Evolutionary conservation across 2,329 filamentous ascomycete species (phyloP), one percentile per base, ranked within the genome.

Genomic region (Sporothrix schenckii): DNA sequence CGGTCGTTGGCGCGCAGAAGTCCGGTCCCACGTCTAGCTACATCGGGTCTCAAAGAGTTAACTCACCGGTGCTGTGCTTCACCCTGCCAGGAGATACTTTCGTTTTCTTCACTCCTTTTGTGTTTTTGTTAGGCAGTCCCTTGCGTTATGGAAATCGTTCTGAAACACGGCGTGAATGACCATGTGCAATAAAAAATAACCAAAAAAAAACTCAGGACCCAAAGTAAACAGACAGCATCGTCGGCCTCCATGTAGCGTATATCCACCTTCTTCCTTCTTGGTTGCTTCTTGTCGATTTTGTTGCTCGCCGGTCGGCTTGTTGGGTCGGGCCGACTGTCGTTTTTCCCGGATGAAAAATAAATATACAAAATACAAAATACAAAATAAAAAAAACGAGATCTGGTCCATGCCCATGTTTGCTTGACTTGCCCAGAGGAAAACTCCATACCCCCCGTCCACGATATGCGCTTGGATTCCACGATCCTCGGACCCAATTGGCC

Each of bases 381-480:
- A 60, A 19, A 39, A 60, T 30, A 5, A 7, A 27, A 41, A 24
- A 30, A 30, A 3, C 2, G 27, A 30, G 27, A 30, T 30, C 27
- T 3, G 34, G 24, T 13, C 10, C 16, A 27, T 7, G 24, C 5
- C 10, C 16, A 27, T 7, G 58, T 14, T 41, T 30, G 27, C 27
- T 30, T 30, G 27, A 30, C 27, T 30, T 30, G 27, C 27, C 27
- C 27, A 30, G 3, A 30, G 27, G 2, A 30, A 30, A 30, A 2
- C 27, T 30, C 27, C 27, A 30, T 30, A 3, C 3, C 27, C 27
- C 27, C 27, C 27, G 27, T 30, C 27, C 58, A 34, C 14, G 11
- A 30, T 63, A 47, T 63, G 58, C 58, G 58, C 58, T 13, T 63
- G 58, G 58, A 63, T 63, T 63, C 39, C 21, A 21, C n/a, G 58